phyloP scores from a whole-genome alignment of 495 filamentous ascomycete genomes.

The Lindgomyces ingoldianus region DNA sequence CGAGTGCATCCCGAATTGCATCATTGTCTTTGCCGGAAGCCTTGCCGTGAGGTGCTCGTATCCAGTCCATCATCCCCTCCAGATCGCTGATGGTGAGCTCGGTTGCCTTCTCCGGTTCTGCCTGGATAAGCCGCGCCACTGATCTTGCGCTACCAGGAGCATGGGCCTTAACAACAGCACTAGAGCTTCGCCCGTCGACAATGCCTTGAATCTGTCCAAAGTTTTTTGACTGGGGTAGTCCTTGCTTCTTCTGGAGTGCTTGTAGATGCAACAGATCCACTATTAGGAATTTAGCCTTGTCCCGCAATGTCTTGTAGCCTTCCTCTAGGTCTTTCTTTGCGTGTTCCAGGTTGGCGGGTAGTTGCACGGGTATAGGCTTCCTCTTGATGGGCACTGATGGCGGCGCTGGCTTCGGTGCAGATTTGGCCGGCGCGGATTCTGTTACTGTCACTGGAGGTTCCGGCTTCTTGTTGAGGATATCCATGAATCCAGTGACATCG shows the following conservation, averaged over 20 bases:
- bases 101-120: constrained; percentile 16
- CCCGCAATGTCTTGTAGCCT: constrained; percentile 25
- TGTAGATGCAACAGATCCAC: constrained; percentile 29
- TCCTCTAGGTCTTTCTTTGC: constrained; percentile 23
- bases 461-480: constrained; percentile 21
- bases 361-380: constrained; percentile 15
- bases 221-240: constrained; percentile 17
- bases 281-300: constrained; percentile 21
- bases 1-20: constrained; percentile 28
- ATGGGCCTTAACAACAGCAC: neutral
- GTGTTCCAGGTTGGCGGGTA: constrained; percentile 28
- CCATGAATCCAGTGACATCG: constrained; percentile 22
- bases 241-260: constrained; percentile 29
- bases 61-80: constrained; percentile 28
- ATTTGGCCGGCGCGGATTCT: neutral
- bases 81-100: constrained; percentile 30
- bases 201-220: constrained; percentile 24
- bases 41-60: constrained; percentile 29
- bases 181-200: constrained; percentile 13
- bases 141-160: constrained; percentile 30
- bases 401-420: neutral
- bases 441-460: constrained; percentile 15
- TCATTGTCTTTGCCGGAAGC: constrained; percentile 24
- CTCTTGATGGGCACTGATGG: neutral
- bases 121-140: constrained; percentile 24